Conservation (phyloP, 306 rosid species). For the Coriaria nepalensis region DNA sequence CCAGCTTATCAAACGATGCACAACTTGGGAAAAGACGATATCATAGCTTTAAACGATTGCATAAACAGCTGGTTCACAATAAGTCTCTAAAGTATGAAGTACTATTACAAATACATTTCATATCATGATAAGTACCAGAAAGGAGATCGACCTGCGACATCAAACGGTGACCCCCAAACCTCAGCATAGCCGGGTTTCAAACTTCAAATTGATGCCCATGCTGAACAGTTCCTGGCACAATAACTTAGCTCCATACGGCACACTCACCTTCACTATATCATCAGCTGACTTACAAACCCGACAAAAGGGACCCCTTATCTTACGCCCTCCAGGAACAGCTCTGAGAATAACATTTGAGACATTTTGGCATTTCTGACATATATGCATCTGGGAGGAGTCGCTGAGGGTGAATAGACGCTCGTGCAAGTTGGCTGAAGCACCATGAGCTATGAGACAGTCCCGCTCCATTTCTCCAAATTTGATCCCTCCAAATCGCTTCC, state of each 20-base stretch:
- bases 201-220: slow-evolving; percentile 90
- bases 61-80: no score
- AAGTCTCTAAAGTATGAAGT: no score
- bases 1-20: no score
- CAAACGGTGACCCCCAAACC: no score
- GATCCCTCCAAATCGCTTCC: slow-evolving; percentile 92
- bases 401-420: slow-evolving; percentile 93
- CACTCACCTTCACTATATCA: slow-evolving; percentile 56
- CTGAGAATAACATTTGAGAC: slow-evolving; percentile 62
- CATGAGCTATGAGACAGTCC: slow-evolving; percentile 90
- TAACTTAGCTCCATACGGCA: slow-evolving; percentile 85
- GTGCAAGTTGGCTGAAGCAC: slow-evolving; percentile 87
- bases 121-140: no score
- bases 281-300: slow-evolving; percentile 60
- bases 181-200: slow-evolving; percentile 58
- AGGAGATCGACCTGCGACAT: no score
- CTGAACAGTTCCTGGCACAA: slow-evolving; percentile 89
- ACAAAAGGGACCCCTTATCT: slow-evolving; percentile 83
- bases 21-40: no score
- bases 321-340: slow-evolving; percentile 59
- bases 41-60: no score
- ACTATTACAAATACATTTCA: no score
- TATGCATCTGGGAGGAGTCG: slow-evolving; percentile 72
- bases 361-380: slow-evolving; percentile 67
- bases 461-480: slow-evolving; percentile 99